phyloP scores from a whole-genome alignment of 2,329 filamentous ascomycete species.

The Hymenoscyphus linearis region DNA sequence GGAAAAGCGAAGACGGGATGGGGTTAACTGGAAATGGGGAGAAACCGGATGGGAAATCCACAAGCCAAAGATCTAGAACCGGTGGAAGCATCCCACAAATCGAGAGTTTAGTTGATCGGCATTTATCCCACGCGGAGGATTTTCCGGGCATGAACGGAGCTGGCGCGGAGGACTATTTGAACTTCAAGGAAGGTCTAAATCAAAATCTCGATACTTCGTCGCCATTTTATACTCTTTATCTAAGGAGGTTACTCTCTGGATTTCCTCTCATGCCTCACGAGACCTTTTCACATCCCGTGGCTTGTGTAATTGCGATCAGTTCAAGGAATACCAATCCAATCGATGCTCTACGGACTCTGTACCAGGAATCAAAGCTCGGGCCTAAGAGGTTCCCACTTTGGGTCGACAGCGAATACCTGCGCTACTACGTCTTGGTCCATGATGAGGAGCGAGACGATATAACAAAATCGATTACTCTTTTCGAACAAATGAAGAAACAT shows the following conservation, averaged over 20 bases:
- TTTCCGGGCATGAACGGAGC: constrained; percentile 22
- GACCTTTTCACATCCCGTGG: constrained; percentile 90
- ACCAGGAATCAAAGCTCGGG: constrained; percentile 76
- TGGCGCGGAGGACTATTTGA: constrained; percentile 33
- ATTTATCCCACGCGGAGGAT: constrained; percentile 69
- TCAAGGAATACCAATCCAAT: constrained; percentile 80
- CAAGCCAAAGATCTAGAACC: constrained; percentile 24
- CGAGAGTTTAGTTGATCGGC: constrained; percentile 74
- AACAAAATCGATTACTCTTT: constrained; percentile 78
- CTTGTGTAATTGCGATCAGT: constrained; percentile 90
- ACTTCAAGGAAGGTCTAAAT: constrained; percentile 31
- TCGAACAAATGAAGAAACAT: constrained; percentile 99
- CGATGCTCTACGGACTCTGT: constrained; percentile 78
- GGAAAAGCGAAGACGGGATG: constrained; percentile 31
- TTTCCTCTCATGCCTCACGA: constrained; percentile 78
- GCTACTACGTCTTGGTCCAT: constrained; percentile 94
- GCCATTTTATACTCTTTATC: constrained; percentile 79
- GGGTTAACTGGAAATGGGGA: constrained; percentile 19
- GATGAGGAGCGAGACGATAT: constrained; percentile 96
- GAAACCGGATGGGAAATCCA: constrained; percentile 12
- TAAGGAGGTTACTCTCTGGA: constrained; percentile 77
- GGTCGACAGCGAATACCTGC: constrained; percentile 86
- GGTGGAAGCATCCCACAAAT: constrained; percentile 60
- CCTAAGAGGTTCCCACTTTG: constrained; percentile 70
- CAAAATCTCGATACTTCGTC: constrained; percentile 45